phyloP scores from a whole-genome alignment of 306 rosid species.

The Vigna trinervia region DNA sequence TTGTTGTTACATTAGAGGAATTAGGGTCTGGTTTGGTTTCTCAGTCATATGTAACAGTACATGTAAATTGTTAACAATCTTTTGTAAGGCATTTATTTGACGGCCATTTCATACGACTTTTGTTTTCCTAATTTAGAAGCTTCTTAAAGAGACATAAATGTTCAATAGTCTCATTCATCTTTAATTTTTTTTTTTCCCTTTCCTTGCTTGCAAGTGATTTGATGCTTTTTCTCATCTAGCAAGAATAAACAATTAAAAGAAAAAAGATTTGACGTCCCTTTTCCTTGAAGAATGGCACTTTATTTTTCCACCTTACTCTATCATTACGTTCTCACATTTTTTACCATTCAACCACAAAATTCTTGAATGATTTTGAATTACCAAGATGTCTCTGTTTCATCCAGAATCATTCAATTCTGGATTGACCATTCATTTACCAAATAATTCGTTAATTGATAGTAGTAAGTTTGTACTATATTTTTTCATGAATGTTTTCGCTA shows the following conservation, averaged over 20 bases:
- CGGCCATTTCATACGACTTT: background rate
- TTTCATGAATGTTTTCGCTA: constrained; percentile 19
- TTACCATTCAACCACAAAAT: constrained; percentile 7
- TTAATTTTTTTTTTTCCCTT: constrained; percentile 34
- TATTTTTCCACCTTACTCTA: constrained; percentile 58
- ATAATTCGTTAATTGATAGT: constrained; percentile 31
- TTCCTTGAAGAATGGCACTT: constrained; percentile 52
- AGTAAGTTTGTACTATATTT: background rate
- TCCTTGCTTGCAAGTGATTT: constrained; percentile 50
- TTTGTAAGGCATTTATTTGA: background rate
- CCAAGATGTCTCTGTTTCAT: constrained; percentile 12
- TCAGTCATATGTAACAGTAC: no score
- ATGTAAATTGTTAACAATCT: background rate
- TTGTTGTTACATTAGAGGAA: no score
- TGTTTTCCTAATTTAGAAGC: constrained; percentile 19
- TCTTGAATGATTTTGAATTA: background rate
- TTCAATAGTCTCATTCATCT: constrained; percentile 12
- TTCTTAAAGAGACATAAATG: constrained; percentile 7
- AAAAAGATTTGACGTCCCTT: constrained; percentile 48
- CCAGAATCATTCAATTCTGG: constrained; percentile 15
- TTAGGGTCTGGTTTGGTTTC: no score
- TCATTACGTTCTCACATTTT: constrained; percentile 42
- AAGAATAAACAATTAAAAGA: constrained; percentile 41
- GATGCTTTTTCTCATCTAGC: constrained; percentile 19
- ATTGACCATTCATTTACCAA: constrained; percentile 8